These are phyloP conservation scores for Phialophora macrospora DNA, from an alignment of 2,329 filamentous ascomycete genomes.

Conservation along the genomic window DNA sequence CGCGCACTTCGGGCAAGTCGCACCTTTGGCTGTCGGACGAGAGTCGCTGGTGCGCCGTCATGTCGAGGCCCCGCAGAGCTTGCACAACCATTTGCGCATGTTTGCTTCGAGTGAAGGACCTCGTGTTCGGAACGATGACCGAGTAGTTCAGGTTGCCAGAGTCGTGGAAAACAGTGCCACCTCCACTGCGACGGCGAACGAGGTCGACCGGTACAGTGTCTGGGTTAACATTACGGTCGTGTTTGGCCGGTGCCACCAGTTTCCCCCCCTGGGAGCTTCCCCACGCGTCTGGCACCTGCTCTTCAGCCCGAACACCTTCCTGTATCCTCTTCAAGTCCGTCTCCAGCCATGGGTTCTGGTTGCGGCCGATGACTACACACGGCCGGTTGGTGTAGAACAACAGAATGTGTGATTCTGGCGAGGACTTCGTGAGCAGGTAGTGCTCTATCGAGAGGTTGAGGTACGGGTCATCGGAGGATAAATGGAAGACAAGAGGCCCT, in stretches of 20 bases:
- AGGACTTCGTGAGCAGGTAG: slow-evolving; percentile 76
- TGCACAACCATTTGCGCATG: slow-evolving; percentile 92
- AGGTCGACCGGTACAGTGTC: slow-evolving; percentile 57
- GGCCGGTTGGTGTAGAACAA: slow-evolving; percentile 88
- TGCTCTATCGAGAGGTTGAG: slow-evolving; percentile 95
- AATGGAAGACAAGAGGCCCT: slow-evolving; percentile 70
- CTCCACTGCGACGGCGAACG: slow-evolving; percentile 83
- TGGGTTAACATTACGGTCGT: background rate
- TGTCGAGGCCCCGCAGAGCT: slow-evolving; percentile 62
- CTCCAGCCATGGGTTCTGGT: slow-evolving; percentile 98
- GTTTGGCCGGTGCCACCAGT: background rate
- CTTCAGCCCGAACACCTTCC: slow-evolving; percentile 43
- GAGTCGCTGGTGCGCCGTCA: slow-evolving; percentile 37
- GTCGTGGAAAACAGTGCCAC: slow-evolving; percentile 94
- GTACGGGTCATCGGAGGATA: slow-evolving; percentile 73
- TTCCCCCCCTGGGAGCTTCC: background rate
- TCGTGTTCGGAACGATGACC: slow-evolving; percentile 76
- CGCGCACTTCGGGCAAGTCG: slow-evolving; percentile 64
- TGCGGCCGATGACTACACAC: slow-evolving; percentile 88
- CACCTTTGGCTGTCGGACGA: slow-evolving; percentile 41
- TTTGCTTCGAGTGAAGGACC: slow-evolving; percentile 77
- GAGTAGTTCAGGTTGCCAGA: slow-evolving; percentile 92
- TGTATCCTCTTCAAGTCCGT: slow-evolving; percentile 71
- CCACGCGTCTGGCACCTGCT: background rate
- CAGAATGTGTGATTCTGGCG: slow-evolving; percentile 73